These are phyloP conservation scores for Globisporangium perplexum DNA, from an alignment of 352 stramenopile genomes.

Conservation along the genomic window DNA sequence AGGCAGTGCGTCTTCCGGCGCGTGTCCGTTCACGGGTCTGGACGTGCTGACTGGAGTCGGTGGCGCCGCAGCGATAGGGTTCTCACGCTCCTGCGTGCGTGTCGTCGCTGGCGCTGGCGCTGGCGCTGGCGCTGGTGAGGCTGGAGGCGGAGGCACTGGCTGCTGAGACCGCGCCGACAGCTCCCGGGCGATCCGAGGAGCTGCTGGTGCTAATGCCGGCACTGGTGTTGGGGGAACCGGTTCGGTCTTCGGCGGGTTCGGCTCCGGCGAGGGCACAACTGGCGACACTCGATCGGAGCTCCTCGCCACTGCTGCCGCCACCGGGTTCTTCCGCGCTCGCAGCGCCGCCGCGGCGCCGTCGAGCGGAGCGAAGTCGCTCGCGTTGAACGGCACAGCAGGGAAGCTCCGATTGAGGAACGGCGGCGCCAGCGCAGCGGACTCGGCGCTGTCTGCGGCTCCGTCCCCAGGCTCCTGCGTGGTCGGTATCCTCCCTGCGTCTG, in stretches of 20 bases:
- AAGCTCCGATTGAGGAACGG: not conserved
- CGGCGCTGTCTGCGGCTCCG: not conserved
- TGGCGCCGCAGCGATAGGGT: too few relatives aligned
- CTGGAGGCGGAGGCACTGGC: not conserved
- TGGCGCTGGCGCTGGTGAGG: not conserved
- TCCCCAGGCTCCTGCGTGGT: not conserved
- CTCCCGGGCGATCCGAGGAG: not conserved
- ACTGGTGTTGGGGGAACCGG: not conserved
- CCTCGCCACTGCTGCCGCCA: not conserved
- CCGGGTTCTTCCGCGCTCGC: not conserved
- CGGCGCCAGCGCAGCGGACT: not conserved
- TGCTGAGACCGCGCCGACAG: not conserved
- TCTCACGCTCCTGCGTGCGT: too few relatives aligned
- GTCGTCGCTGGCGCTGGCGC: too few relatives aligned
- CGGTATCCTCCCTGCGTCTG: not conserved
- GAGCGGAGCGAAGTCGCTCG: not conserved
- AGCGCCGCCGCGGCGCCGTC: not conserved
- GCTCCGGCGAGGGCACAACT: not conserved
- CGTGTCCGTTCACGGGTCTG: not conserved
- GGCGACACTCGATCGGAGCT: not conserved
- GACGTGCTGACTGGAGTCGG: not conserved
- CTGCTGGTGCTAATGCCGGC: not conserved
- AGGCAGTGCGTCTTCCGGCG: constrained; percentile 4
- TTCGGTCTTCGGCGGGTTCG: not conserved
- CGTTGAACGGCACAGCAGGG: not conserved